A percentile compares a stretch with the other conserved stretches of the same genome.
Conservation (phyloP, 768 basidiomycete genomes). For the Xerocomus brunneocitrinus region DNA sequence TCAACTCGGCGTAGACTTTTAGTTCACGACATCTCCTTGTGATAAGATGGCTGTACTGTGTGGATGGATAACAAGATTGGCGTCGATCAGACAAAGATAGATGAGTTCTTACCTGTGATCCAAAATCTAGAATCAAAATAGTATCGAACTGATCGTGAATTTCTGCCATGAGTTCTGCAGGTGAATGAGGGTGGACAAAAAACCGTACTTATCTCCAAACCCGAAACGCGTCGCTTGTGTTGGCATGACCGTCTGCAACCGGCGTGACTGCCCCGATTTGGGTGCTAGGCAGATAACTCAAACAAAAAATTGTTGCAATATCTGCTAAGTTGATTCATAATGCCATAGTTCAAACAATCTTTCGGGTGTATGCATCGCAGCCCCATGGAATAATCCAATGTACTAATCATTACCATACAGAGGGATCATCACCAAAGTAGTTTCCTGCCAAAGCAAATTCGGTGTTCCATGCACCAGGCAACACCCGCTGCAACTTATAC, state of each 20-base stretch:
- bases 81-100: constrained; percentile 6
- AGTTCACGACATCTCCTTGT: constrained; percentile 96
- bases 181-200: background rate
- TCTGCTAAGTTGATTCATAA: too few species aligned
- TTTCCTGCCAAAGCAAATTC: constrained; percentile 52
- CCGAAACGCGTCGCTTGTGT: background rate
- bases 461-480: constrained; percentile 39
- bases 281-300: too few species aligned
- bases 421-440: constrained; percentile 64
- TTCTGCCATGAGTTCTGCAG: constrained; percentile 53
- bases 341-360: too few species aligned
- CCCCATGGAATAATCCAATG: too few species aligned
- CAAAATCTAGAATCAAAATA: constrained; percentile 94
- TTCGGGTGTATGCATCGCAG: too few species aligned
- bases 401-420: constrained; percentile 11
- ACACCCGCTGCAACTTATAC: constrained; percentile 45
- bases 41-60: constrained; percentile 93
- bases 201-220: background rate
- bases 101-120: constrained; percentile 70
- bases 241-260: background rate
- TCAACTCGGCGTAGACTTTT: constrained; percentile 94
- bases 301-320: too few species aligned
- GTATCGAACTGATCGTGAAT: constrained; percentile 97
- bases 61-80: constrained; percentile 1
- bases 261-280: too few species aligned